Evolutionary conservation across 2,329 filamentous ascomycete species (phyloP).

Genomic region (Colletotrichum gloeosporioides): DNA sequence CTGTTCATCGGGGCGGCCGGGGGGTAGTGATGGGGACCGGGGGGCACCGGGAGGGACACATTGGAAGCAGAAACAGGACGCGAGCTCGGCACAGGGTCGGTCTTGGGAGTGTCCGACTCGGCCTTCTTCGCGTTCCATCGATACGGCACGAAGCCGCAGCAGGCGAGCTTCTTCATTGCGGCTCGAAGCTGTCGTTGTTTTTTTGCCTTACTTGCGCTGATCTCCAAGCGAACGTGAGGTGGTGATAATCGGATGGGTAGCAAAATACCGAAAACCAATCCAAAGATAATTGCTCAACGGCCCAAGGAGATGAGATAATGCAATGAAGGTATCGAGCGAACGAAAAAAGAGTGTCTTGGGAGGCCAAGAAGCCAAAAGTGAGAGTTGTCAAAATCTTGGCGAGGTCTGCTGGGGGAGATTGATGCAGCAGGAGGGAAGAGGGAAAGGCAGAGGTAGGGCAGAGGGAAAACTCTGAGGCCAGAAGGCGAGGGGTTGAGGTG

Average conservation of each 20-base stretch:
- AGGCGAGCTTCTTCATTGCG: conserved; percentile 5
- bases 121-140: neutral
- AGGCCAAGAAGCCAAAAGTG: neutral
- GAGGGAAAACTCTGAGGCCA: neutral
- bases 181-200: neutral
- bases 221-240: conserved; percentile 16
- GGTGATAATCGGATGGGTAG: conserved; percentile 16
- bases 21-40: neutral
- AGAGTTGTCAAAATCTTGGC: conserved; percentile 3
- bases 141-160: neutral
- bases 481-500: neutral
- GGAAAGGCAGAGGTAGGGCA: neutral
- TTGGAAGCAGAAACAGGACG: neutral
- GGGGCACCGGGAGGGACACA: neutral
- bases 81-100: neutral
- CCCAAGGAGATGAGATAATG: conserved; percentile 16
- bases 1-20: neutral
- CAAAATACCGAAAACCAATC: conserved; percentile 11
- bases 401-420: neutral
- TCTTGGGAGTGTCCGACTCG: neutral
- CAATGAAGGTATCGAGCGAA: conserved; percentile 7
- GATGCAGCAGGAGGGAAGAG: neutral
- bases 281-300: conserved; percentile 9
- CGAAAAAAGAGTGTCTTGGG: neutral
- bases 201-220: neutral